Conservation (phyloP, 257 asterid genomes). For the Sherardia arvensis region DNA sequence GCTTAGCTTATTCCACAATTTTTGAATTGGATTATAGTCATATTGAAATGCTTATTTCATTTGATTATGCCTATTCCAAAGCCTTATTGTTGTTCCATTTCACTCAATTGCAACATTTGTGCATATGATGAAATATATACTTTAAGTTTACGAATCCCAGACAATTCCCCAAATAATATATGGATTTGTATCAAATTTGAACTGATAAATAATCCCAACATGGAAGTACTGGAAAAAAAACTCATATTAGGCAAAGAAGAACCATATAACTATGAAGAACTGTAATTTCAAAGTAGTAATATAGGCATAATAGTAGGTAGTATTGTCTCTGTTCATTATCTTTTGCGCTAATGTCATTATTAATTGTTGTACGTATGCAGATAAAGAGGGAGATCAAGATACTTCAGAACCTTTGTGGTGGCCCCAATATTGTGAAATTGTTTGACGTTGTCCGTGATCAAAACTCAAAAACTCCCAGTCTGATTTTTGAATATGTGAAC, state of each 20-base stretch:
- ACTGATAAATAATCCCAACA: background rate
- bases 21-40: too few species aligned
- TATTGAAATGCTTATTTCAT: background rate
- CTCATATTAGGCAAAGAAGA: background rate
- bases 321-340: background rate
- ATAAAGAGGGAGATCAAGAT: conserved; percentile 4
- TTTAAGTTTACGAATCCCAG: too few species aligned
- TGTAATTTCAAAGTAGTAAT: background rate
- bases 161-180: too few species aligned
- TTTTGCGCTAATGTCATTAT: background rate
- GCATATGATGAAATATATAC: too few species aligned
- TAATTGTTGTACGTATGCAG: background rate
- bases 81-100: background rate
- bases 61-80: background rate
- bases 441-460: background rate
- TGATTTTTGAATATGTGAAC: conserved; percentile 1
- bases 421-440: conserved; percentile 1
- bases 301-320: background rate
- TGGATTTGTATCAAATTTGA: too few species aligned
- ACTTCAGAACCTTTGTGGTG: background rate
- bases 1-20: too few species aligned
- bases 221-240: too few species aligned
- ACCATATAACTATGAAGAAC: background rate
- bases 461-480: conserved; percentile 2
- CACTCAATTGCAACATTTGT: background rate